phyloP scores from a whole-genome alignment of 2,329 filamentous ascomycete genomes.

The Penicillium sp. region DNA sequence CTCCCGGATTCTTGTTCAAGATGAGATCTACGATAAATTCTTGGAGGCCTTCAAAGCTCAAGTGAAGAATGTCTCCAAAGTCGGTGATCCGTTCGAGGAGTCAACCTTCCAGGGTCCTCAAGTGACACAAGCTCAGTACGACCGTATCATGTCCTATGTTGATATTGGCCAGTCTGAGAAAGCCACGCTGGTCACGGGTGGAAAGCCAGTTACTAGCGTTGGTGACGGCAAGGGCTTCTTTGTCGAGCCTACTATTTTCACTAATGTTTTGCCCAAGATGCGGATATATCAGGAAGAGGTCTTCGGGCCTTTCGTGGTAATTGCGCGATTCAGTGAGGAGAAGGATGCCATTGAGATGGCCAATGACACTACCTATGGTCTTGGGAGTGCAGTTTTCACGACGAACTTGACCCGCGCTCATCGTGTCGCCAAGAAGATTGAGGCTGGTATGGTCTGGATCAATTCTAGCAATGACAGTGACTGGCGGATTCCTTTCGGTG shows the following conservation, averaged over 20 bases:
- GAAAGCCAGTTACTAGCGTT: constrained; percentile 28
- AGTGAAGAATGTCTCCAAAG: constrained; percentile 27
- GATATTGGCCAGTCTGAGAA: constrained; percentile 38
- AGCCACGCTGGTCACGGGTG: constrained; percentile 34
- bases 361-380: constrained; percentile 42
- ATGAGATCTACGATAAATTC: constrained; percentile 26
- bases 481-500: constrained; percentile 39
- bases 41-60: constrained; percentile 25
- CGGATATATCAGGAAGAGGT: constrained; percentile 43
- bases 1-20: constrained; percentile 31
- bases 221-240: constrained; percentile 34
- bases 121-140: constrained; percentile 28
- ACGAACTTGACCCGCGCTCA: constrained; percentile 38
- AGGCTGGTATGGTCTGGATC: constrained; percentile 45
- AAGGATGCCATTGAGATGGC: constrained; percentile 38
- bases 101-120: constrained; percentile 29
- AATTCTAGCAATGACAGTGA: constrained; percentile 42
- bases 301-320: constrained; percentile 43
- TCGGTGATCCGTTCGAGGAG: constrained; percentile 40
- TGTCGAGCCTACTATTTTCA: constrained; percentile 33
- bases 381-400: constrained; percentile 43
- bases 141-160: constrained; percentile 28
- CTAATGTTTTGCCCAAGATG: constrained; percentile 34
- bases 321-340: constrained; percentile 38
- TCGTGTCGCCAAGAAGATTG: constrained; percentile 39